A percentile compares a stretch with the other conserved stretches of the same genome.
These are phyloP conservation scores for Fusarium austroafricanum DNA, from an alignment of 2,329 filamentous ascomycete genomes.

Conservation along the genomic window DNA sequence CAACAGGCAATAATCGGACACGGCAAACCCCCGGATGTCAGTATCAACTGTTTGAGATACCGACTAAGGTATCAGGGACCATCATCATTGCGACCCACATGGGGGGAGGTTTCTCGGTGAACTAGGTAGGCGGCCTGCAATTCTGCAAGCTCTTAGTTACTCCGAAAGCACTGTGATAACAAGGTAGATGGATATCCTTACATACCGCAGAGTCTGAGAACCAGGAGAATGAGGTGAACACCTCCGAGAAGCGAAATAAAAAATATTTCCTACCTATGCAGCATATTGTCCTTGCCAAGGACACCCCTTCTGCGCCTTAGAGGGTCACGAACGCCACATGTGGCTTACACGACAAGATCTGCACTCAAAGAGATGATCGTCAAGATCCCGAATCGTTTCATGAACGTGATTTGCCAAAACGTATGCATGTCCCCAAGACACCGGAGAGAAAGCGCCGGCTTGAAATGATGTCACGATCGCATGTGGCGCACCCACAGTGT, in stretches of 20 bases:
- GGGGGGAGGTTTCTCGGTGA: conserved; percentile 1
- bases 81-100: conserved; percentile 6
- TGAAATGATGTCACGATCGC: conserved; percentile 39
- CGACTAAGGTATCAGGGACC: too few species aligned
- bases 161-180: too few species aligned
- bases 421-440: background rate
- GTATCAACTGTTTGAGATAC: background rate
- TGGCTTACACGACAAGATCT: conserved; percentile 32
- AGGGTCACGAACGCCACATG: conserved; percentile 7
- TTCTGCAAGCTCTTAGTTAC: background rate
- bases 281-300: too few species aligned
- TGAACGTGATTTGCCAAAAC: conserved; percentile 24
- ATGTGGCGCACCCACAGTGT: conserved; percentile 39
- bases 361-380: conserved; percentile 18
- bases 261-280: background rate
- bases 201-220: too few species aligned
- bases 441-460: conserved; percentile 36
- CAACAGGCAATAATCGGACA: background rate
- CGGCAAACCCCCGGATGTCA: background rate
- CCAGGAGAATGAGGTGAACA: too few species aligned
- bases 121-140: background rate
- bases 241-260: too few species aligned
- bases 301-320: background rate
- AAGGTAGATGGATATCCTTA: too few species aligned
- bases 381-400: conserved; percentile 5